These are phyloP conservation scores for Ustilago curta DNA, from an alignment of 1,284 basidiomycete genomes.

Conservation along the genomic window DNA sequence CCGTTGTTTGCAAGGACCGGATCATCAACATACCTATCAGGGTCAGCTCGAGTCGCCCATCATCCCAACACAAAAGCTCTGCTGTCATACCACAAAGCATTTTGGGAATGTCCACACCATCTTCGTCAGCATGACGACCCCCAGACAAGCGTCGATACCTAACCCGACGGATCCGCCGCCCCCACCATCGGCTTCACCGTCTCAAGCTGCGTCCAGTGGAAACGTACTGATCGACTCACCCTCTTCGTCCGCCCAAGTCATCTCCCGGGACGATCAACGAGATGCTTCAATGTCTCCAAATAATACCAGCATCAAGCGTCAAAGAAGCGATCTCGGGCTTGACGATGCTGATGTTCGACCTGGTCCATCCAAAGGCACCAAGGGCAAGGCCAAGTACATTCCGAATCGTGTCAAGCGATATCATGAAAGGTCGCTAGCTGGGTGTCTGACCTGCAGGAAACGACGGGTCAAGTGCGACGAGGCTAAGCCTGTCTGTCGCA, in stretches of 20 bases:
- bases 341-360: constrained; percentile 1
- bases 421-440: constrained; percentile 42
- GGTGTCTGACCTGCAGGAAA: constrained; percentile 46
- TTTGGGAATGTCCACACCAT: constrained; percentile 4
- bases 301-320: constrained; percentile 3
- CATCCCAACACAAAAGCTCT: too few relatives aligned
- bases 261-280: background rate
- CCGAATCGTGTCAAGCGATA: constrained; percentile 48
- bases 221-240: background rate
- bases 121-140: constrained; percentile 12
- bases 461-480: constrained; percentile 51
- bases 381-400: constrained; percentile 47
- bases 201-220: background rate
- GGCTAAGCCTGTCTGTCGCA: constrained; percentile 30
- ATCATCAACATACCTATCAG: background rate
- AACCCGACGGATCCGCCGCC: background rate
- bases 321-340: constrained; percentile 1
- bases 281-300: background rate
- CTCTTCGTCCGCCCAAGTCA: background rate
- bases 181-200: background rate
- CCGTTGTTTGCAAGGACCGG: background rate
- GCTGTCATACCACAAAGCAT: background rate
- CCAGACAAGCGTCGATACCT: constrained; percentile 13
- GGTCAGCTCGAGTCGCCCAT: background rate
- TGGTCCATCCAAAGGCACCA: constrained; percentile 33